phyloP scores from a whole-genome alignment of 179 eudicot species.

The Camellia oleifera region DNA sequence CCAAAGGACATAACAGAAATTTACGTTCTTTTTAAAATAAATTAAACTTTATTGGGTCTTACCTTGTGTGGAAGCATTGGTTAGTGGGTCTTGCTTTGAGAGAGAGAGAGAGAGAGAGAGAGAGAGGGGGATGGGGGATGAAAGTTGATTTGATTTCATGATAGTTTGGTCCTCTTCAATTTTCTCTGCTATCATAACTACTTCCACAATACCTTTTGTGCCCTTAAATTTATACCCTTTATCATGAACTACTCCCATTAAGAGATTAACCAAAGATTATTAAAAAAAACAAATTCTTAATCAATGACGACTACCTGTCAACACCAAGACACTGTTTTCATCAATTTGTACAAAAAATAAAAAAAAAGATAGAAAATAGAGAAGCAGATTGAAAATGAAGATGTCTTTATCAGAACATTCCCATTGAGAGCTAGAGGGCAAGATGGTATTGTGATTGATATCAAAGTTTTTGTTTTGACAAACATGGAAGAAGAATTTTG shows the following conservation, averaged over 20 bases:
- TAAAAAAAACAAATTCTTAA: background rate
- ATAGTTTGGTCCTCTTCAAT: background rate
- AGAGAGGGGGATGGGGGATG: background rate
- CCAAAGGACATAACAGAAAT: background rate
- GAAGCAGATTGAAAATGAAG: background rate
- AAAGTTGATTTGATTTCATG: background rate
- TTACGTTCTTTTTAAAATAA: background rate
- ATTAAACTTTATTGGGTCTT: background rate
- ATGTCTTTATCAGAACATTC: background rate
- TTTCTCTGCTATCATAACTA: background rate
- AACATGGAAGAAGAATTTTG: background rate
- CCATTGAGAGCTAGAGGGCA: no score
- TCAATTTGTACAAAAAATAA: background rate
- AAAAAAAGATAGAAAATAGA: background rate
- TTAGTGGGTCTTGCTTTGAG: background rate
- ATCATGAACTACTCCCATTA: background rate
- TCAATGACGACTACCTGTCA: background rate
- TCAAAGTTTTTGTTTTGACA: background rate
- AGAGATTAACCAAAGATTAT: background rate
- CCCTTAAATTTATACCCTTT: background rate
- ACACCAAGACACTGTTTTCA: background rate
- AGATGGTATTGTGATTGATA: no score
- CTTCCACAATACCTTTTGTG: background rate
- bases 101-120: background rate
- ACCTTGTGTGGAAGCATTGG: background rate